Conservation (phyloP, 805 yeast genomes). For the Sungouiozyma ichnusensis region DNA sequence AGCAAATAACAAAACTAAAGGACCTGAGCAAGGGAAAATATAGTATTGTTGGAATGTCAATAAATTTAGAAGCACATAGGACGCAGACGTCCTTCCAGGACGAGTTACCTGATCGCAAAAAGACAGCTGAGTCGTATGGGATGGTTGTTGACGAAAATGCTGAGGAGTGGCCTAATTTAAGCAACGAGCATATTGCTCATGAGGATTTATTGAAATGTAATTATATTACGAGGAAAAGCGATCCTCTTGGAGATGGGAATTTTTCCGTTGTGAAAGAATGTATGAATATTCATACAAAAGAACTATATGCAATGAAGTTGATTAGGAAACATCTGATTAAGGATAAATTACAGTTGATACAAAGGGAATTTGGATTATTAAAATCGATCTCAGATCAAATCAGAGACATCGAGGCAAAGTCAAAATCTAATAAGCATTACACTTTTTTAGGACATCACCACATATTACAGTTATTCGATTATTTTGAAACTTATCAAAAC, state of each 20-base stretch:
- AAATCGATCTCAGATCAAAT: slow-evolving; percentile 16
- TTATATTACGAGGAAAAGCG: slow-evolving; percentile 17
- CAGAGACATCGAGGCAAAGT: slow-evolving; percentile 29
- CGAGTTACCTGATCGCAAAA: background rate
- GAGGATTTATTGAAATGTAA: slow-evolving; percentile 19
- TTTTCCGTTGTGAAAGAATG: slow-evolving; percentile 43
- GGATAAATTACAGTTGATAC: slow-evolving; percentile 32
- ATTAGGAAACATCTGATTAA: slow-evolving; percentile 22
- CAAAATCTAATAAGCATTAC: slow-evolving; percentile 1
- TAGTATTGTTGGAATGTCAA: background rate
- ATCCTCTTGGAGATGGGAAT: slow-evolving; percentile 36
- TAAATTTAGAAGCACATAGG: background rate
- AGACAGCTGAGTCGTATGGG: background rate
- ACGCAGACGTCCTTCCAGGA: background rate
- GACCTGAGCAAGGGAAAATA: background rate
- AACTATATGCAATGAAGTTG: slow-evolving; percentile 39
- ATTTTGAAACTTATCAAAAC: slow-evolving; percentile 54
- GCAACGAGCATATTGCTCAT: background rate
- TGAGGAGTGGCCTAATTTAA: background rate
- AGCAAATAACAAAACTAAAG: background rate
- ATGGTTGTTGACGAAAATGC: background rate
- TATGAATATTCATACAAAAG: slow-evolving; percentile 32
- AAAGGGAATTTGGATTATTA: slow-evolving; percentile 51
- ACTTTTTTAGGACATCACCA: slow-evolving; percentile 33
- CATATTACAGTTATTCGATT: slow-evolving; percentile 53